A percentile compares a stretch with the other conserved stretches of the same genome.
phyloP scores from a whole-genome alignment of 169 alveolate genomes.

The Cryptosporidium sp. region DNA sequence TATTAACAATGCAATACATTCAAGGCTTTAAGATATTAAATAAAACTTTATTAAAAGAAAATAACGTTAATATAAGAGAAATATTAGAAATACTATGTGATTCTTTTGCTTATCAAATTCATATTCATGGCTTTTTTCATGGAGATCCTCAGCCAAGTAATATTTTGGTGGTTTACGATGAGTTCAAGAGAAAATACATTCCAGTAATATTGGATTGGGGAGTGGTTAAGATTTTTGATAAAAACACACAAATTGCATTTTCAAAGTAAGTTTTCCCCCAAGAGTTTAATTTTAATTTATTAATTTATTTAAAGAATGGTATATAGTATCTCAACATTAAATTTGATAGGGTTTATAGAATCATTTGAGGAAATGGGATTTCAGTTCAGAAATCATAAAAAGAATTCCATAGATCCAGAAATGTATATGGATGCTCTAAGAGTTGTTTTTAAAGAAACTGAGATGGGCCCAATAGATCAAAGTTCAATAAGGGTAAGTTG shows the following conservation, averaged over 20 bases:
- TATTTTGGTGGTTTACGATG: conserved; percentile 81
- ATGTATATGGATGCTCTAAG: conserved; percentile 86
- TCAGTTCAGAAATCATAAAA: conserved; percentile 79
- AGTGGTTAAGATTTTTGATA: conserved; percentile 82
- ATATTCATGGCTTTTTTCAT: conserved; percentile 87
- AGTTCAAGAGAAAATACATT: conserved; percentile 56
- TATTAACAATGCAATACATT: conserved; percentile 90
- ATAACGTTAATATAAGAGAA: conserved; percentile 72
- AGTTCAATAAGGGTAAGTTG: conserved; percentile 52
- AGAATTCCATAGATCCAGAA: conserved; percentile 84
- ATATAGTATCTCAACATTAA: conserved; percentile 82
- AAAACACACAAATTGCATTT: conserved; percentile 82
- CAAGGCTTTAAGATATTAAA: conserved; percentile 90
- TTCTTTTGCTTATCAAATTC: conserved; percentile 83
- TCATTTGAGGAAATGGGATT: conserved; percentile 90
- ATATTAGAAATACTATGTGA: conserved; percentile 79
- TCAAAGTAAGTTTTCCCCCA: conserved; percentile 79
- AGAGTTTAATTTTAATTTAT: not conserved
- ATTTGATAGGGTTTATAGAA: conserved; percentile 85
- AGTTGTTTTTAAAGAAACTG: conserved; percentile 79
- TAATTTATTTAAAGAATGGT: conserved; percentile 73
- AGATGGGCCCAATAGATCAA: conserved; percentile 70
- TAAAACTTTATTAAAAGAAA: conserved; percentile 71
- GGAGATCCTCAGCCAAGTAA: conserved; percentile 95
- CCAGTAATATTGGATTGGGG: conserved; percentile 90